Evolutionary conservation across 345 rosid species (phyloP).

Genomic region (Microthlaspi erraticum): DNA sequence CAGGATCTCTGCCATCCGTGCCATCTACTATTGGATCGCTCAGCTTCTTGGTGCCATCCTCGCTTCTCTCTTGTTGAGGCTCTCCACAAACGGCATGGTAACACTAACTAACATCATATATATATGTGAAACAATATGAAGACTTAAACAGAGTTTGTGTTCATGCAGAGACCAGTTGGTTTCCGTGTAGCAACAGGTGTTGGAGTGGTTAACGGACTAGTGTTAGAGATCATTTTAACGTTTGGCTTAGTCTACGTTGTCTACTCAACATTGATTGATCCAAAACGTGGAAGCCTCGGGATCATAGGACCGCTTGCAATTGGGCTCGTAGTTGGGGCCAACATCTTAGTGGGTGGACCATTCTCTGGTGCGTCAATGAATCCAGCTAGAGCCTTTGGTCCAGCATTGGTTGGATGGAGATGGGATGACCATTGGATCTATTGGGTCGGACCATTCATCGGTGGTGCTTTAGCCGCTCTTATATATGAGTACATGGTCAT

Average conservation of each 20-base stretch:
- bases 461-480: constrained; percentile 45
- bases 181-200: constrained; percentile 60
- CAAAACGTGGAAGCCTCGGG: constrained; percentile 48
- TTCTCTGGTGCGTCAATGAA: constrained; percentile 49
- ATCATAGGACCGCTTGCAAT: constrained; percentile 46
- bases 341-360: constrained; percentile 46
- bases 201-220: constrained; percentile 49
- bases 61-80: constrained; percentile 63
- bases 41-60: constrained; percentile 71
- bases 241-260: constrained; percentile 45
- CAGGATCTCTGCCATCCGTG: constrained; percentile 59
- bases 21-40: constrained; percentile 73
- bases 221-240: constrained; percentile 46
- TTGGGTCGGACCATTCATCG: constrained; percentile 49
- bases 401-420: constrained; percentile 52
- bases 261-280: constrained; percentile 46
- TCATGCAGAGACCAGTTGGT: constrained; percentile 70
- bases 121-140: not conserved
- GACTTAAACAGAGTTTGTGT: constrained; percentile 15
- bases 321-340: constrained; percentile 44
- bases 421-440: constrained; percentile 52
- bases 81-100: constrained; percentile 74
- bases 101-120: not conserved
- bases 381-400: constrained; percentile 54
- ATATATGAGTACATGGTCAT: constrained; percentile 65